Conservation (phyloP, 2,329 filamentous ascomycete species). For the Dactylellina haptotyla region DNA sequence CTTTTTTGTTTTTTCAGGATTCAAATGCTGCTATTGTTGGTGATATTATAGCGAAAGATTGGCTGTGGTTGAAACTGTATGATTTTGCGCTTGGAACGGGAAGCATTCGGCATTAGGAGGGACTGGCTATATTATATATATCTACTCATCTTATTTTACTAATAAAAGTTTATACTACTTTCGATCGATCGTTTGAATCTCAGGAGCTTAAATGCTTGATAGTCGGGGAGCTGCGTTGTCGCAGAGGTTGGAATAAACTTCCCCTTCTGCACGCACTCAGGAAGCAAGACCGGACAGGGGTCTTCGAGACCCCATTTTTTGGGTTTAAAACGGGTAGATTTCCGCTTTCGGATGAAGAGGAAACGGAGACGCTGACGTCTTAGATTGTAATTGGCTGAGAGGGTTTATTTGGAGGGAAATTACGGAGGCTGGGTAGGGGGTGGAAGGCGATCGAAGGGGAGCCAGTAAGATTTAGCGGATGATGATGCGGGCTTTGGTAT, state of each 20-base stretch:
- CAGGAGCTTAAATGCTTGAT: no score
- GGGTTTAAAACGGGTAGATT: not conserved
- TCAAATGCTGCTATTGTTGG: not conserved
- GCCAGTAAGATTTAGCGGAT: not conserved
- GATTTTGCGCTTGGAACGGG: not conserved
- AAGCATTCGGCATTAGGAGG: not conserved
- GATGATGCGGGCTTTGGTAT: not conserved
- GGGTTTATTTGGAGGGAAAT: not conserved
- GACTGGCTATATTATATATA: not conserved
- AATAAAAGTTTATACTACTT: not conserved
- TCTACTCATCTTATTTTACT: no score
- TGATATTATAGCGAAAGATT: not conserved
- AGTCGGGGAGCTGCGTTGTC: conserved; percentile 1
- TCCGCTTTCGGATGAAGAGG: not conserved
- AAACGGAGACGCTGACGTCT: not conserved
- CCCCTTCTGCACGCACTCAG: not conserved
- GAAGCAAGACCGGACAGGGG: not conserved
- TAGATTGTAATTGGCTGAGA: not conserved
- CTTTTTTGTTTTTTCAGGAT: not conserved
- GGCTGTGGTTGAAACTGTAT: not conserved
- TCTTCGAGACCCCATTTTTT: no score
- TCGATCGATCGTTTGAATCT: no score
- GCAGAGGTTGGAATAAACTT: conserved; percentile 25
- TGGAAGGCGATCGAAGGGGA: not conserved
- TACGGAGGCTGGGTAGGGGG: not conserved